Base-by-base conservation (phyloP, 2,329 filamentous ascomycete genomes). In the Plenodomus lindquistii region DNA sequence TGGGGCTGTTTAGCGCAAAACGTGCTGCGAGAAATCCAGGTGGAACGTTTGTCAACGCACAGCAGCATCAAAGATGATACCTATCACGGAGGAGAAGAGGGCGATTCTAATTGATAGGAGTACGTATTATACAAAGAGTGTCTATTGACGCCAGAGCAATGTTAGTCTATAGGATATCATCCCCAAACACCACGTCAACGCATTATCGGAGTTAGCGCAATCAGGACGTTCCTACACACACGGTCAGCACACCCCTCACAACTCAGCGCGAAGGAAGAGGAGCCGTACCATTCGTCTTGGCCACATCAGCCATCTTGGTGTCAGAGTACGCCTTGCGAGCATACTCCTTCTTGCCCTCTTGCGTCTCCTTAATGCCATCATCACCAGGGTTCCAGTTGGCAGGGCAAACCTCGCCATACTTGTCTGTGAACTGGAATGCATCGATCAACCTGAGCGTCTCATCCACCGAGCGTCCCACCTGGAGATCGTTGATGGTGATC, bases 401-500 rank as follows among this genome's bases (percentile, higher is more conserved):
- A 19, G 73, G 73, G 63, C 72, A 75, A 29, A 74, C 71, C 60
- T 73, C 72, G 61, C 72, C 72, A 55, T 74, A 73, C 54, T 74
- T 73, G 59, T 73, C 72, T 34, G 69, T 72, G 62, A 73, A 73
- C 53, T 77, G 73, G 60, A 81, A 76, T 20, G 79, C 79, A 51
- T 81, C 79, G 44, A 81, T 70, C 27, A 81, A 68, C 34, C 84
- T 82, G 59, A 85, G 76, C 2, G 82, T 81, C 74, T 87, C 84
- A 65, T 85, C 81, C 45, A 86, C 84, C 57, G 81, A 79, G 57
- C 84, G 82, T 51, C 84, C 84, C 55, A 86, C 83, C 52, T 83
- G 81, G 24, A 85, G 77, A 62, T 86, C 83, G 72, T 86, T 86
- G 75, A 86, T 76, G 53, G 83, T 85, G 69, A 86, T 84, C 77